Conservation (phyloP, 768 basidiomycete species). For the Boletus subparvulus region DNA sequence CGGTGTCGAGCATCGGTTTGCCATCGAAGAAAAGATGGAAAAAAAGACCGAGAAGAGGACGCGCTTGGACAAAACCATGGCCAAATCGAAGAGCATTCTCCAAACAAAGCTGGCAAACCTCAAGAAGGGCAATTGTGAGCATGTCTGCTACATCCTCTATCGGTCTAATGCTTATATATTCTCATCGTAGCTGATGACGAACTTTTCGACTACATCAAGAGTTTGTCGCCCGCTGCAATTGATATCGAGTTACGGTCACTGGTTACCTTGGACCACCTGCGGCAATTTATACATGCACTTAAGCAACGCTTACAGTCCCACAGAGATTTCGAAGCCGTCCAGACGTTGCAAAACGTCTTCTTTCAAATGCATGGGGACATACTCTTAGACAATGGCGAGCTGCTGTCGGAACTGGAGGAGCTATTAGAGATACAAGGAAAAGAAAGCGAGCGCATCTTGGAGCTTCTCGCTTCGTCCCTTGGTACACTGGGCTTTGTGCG, state of each 20-base stretch:
- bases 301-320: conserved; percentile 70
- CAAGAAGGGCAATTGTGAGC: conserved; percentile 68
- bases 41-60: conserved; percentile 42
- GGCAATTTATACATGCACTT: conserved; percentile 71
- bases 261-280: conserved; percentile 59
- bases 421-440: conserved; percentile 65
- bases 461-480: conserved; percentile 69
- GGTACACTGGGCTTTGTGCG: conserved; percentile 77
- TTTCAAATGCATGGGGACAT: conserved; percentile 82
- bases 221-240: conserved; percentile 84
- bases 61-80: conserved; percentile 52
- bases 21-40: conserved; percentile 44
- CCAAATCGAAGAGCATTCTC: conserved; percentile 66
- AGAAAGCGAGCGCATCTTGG: conserved; percentile 78
- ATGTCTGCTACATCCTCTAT: background rate
- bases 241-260: conserved; percentile 90
- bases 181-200: conserved; percentile 55
- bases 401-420: conserved; percentile 53
- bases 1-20: conserved; percentile 84
- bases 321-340: conserved; percentile 93
- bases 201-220: conserved; percentile 84
- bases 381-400: conserved; percentile 67
- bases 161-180: conserved; percentile 4
- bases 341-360: conserved; percentile 83
- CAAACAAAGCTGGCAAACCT: conserved; percentile 60